Percentiles rank a stretch among this genome's conserved stretches.
phyloP scores from a whole-genome alignment of 2,329 filamentous ascomycete species.

The Nannizzia gypsea region DNA sequence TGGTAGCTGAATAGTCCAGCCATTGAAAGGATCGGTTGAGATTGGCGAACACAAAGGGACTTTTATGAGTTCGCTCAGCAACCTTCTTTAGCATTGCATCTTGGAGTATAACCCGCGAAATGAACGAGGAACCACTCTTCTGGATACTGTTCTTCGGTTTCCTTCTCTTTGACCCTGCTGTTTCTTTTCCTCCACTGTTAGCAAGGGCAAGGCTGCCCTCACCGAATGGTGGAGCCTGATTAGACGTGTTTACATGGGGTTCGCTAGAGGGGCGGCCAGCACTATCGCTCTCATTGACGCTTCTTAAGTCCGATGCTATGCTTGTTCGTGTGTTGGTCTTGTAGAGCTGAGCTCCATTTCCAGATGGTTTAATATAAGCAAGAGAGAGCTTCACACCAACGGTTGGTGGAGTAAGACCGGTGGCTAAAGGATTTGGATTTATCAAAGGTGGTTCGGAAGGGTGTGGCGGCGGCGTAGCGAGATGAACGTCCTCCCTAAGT shows the following conservation, averaged over 20 bases:
- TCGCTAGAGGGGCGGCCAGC: constrained; percentile 52
- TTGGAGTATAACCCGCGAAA: constrained; percentile 88
- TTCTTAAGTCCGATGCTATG: constrained; percentile 21
- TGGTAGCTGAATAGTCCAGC: constrained; percentile 68
- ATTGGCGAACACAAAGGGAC: constrained; percentile 84
- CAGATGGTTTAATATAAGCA: constrained; percentile 55
- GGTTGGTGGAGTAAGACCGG: constrained; percentile 69
- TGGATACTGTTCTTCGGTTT: constrained; percentile 98
- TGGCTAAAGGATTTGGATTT: constrained; percentile 85
- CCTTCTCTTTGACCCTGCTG: constrained; percentile 55
- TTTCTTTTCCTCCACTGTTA: constrained; percentile 54
- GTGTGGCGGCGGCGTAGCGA: constrained; percentile 89
- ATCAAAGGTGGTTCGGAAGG: constrained; percentile 79
- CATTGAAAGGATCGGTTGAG: constrained; percentile 93
- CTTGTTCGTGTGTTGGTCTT: constrained; percentile 43
- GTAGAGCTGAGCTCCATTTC: constrained; percentile 36
- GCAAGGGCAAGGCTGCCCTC: constrained; percentile 69
- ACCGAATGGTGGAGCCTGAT: constrained; percentile 58
- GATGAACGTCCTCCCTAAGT: constrained; percentile 77
- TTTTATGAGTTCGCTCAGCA: constrained; percentile 64
- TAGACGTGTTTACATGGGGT: constrained; percentile 27
- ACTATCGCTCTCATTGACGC: constrained; percentile 51
- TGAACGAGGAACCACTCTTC: constrained; percentile 97
- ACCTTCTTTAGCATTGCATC: constrained; percentile 69
- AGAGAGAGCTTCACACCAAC: constrained; percentile 75